Base-by-base conservation (phyloP, 345 rosid genomes). In the Clarkia xantiana region DNA sequence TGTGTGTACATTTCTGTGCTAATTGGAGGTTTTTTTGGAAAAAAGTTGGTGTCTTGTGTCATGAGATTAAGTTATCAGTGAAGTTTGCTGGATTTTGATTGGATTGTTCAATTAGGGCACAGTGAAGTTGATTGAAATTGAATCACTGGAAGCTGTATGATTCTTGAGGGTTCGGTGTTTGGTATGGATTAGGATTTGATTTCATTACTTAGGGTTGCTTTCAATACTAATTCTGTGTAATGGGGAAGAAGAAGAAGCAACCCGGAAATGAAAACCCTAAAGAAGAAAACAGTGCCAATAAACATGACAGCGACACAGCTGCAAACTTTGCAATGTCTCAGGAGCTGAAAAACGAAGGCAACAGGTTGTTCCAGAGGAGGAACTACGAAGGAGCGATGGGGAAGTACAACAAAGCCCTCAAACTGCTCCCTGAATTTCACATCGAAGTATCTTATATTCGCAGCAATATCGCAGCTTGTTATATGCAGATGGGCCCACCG, bases 391-490 rank as follows among this genome's bases (percentile, higher is more conserved):
- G 78, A 29, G 97, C 97, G 18, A 59, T 82, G 80, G n/a, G 67
- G 53, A 80, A 72, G 61, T 89, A 82, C 44, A 90, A 65, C 38
- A 82, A 80, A 65, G 94, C 95, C 52, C 74, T 89, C 66, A 77
- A 85, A 50, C 29, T 85, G 64, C 94, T 89, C 18, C 97, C 94
- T 0, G 54, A 59, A 55, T 73, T 72, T 68, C 94, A 85, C 48
- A 54, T 65, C 1, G 94, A 61, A 42, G 71, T 79, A 3, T 68
- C 94, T 23, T 64, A 82, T 51, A 76, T 89, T 17, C 73, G 94
- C 39, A 80, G 84, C 52, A 72, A 77, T 56, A 77, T 80, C 74
- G 97, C 97, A 10, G 78, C 94, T 0, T 89, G 97, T 55, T 89
- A 78, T 63, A 89, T 89, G 94, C 97, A 85, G 62, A 67, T 76